Evolutionary conservation across 345 rosid genomes (phyloP), one percentile per base, ranked within the genome.

Genomic region (Heritiera littoralis): DNA sequence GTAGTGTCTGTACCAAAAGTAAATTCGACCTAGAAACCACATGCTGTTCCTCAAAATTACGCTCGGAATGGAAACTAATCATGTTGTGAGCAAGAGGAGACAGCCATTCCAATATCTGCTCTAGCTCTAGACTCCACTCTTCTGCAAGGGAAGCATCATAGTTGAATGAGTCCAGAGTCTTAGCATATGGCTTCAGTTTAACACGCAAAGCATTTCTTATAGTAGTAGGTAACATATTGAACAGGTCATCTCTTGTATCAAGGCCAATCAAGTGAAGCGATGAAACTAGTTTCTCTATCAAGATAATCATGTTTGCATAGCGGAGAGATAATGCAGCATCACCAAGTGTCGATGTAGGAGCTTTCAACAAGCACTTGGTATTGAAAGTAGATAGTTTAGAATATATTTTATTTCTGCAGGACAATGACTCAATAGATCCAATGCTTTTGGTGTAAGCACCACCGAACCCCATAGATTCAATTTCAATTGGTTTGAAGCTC

Each of bases 1-100:
- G 84, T 9, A 92, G 89, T 0, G 92, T 92, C 84, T 89, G 93
- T 69, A 90, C 87, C 76, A 90, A 80, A 80, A 88, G 89, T 78
- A 90, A 86, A 70, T 85, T 86, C 32, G 85, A 77, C 60, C 85
- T 68, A 1, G 86, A 87, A 72, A 80, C 83, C 79, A 83, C 85
- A 20, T 78, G 81, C 38, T 87, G 88, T 76, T 86, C 86, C 88
- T 89, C 93, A 58, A 92, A 85, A 66, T 83, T 88, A 17, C 79
- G 86, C 68, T 86, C 92, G 0, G 91, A 87, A 68, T 89, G 92
- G 92, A 92, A 92, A 82, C 84, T 86, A 32, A 87, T 80, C 55
- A 65, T 90, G 80, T 86, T 84, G 81, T 85, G 93, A 49, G 91
- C 96, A 51, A 92, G 82, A 8, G 92, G 93, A 79, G 85, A 77